A percentile compares a stretch with the other conserved stretches of the same genome.
Evolutionary conservation across 2,329 filamentous ascomycete species (phyloP).

Genomic region (Aspergillus sclerotialis): DNA sequence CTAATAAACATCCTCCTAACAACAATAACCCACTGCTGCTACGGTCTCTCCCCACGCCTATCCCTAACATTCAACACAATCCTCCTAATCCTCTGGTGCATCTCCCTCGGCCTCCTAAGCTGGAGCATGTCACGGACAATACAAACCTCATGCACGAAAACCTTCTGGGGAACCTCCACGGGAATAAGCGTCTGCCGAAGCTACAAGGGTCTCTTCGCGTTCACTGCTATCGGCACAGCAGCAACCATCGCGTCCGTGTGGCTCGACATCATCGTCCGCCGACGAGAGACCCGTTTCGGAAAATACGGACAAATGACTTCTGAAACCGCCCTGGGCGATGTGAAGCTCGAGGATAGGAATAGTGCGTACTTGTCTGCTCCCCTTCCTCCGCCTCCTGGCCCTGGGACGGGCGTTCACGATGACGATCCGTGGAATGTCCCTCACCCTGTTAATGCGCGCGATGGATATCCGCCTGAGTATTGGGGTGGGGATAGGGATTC

Average conservation of each 20-base stretch:
- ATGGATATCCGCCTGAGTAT: not conserved
- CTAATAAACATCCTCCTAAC: slow-evolving; percentile 44
- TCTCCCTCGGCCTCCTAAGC: slow-evolving; percentile 45
- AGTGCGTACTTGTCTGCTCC: slow-evolving; percentile 4
- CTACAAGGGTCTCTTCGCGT: slow-evolving; percentile 56
- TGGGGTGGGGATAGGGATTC: not conserved
- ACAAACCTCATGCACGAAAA: slow-evolving; percentile 42
- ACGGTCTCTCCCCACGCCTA: slow-evolving; percentile 46
- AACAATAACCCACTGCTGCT: slow-evolving; percentile 44
- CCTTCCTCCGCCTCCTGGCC: no score
- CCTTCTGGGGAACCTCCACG: slow-evolving; percentile 47
- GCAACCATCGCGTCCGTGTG: slow-evolving; percentile 41
- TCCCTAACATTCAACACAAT: slow-evolving; percentile 44
- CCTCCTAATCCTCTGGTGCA: slow-evolving; percentile 46
- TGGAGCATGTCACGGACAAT: slow-evolving; percentile 51
- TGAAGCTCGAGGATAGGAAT: slow-evolving; percentile 26
- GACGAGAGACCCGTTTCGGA: slow-evolving; percentile 39
- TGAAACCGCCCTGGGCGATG: slow-evolving; percentile 19
- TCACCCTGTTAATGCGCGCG: no score
- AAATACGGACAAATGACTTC: slow-evolving; percentile 42
- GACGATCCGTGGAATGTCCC: slow-evolving; percentile 2
- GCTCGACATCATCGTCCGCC: slow-evolving; percentile 46
- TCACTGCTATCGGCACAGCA: slow-evolving; percentile 43
- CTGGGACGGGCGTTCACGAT: no score
- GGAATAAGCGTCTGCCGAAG: slow-evolving; percentile 51